These are phyloP conservation scores for Candida insectalens DNA, from an alignment of 805 yeast species.

Conservation along the genomic window DNA sequence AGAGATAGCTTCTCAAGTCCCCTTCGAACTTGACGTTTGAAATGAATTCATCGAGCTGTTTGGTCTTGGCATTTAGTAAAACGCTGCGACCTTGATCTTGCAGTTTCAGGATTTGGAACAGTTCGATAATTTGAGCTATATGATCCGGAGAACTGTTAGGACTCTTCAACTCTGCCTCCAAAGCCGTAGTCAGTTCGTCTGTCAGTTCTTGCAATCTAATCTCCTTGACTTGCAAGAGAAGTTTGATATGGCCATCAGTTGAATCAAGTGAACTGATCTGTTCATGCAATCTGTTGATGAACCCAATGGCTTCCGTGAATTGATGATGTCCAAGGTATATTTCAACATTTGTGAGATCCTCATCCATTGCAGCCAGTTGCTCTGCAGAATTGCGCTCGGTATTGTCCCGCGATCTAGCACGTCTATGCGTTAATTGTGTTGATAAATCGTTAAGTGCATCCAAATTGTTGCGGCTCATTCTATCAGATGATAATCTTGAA, in stretches of 20 bases:
- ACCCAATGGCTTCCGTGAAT: slow-evolving; percentile 32
- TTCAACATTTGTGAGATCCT: slow-evolving; percentile 39
- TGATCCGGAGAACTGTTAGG: slow-evolving; percentile 11
- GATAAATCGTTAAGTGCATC: slow-evolving; percentile 48
- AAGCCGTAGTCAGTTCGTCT: slow-evolving; percentile 11
- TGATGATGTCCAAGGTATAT: slow-evolving; percentile 38
- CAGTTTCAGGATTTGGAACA: slow-evolving; percentile 28
- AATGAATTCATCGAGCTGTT: slow-evolving; percentile 36
- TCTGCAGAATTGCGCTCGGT: slow-evolving; percentile 13
- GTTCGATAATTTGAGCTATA: slow-evolving; percentile 18
- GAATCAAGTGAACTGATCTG: slow-evolving; percentile 11
- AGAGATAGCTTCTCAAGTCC: slow-evolving; percentile 40
- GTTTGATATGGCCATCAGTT: slow-evolving; percentile 9
- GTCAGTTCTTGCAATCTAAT: slow-evolving; percentile 18
- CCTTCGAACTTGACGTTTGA: slow-evolving; percentile 46
- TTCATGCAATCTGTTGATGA: slow-evolving; percentile 15
- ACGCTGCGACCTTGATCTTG: slow-evolving; percentile 39
- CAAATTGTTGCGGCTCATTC: slow-evolving; percentile 20
- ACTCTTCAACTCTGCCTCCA: slow-evolving; percentile 15
- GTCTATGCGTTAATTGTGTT: slow-evolving; percentile 45
- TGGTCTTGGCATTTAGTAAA: slow-evolving; percentile 38
- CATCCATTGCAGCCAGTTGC: slow-evolving; percentile 29
- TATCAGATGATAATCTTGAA: slow-evolving; percentile 26
- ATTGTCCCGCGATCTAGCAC: slow-evolving; percentile 42
- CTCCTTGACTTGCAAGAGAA: slow-evolving; percentile 7